Percentiles rank a stretch among this genome's conserved stretches.
phyloP scores from a whole-genome alignment of 106 monocot species.

The Chionographis japonica region DNA sequence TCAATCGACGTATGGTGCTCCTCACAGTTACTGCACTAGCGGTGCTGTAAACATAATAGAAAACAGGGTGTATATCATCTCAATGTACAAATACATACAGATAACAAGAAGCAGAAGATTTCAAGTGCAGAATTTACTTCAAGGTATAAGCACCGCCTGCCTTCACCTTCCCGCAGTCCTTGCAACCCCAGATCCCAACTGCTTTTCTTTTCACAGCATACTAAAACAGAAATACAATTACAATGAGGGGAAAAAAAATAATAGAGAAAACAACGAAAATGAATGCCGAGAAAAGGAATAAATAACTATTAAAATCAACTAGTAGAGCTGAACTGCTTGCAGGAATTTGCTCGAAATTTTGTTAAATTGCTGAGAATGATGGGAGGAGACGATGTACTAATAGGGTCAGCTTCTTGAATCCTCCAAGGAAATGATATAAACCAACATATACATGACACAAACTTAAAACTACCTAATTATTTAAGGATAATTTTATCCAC shows the following conservation, averaged over 20 bases:
- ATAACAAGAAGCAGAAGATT: background rate
- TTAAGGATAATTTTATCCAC: too few relatives aligned
- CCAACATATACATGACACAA: too few relatives aligned
- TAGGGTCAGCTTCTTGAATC: too few relatives aligned
- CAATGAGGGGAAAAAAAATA: too few relatives aligned
- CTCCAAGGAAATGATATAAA: too few relatives aligned
- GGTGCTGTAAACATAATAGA: constrained; percentile 16
- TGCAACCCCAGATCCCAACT: constrained; percentile 47
- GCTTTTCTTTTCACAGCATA: constrained; percentile 44
- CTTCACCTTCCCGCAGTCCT: constrained; percentile 42
- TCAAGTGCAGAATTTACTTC: constrained; percentile 12
- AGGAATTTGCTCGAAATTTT: too few relatives aligned
- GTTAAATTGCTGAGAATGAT: background rate
- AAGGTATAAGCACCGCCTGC: constrained; percentile 43
- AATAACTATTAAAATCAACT: too few relatives aligned
- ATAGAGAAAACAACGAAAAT: too few relatives aligned
- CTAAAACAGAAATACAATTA: too few relatives aligned
- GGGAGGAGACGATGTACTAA: background rate
- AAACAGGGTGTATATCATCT: background rate
- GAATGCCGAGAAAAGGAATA: too few relatives aligned
- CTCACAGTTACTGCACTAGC: constrained; percentile 44
- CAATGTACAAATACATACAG: background rate
- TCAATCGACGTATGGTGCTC: constrained; percentile 31
- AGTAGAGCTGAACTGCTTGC: too few relatives aligned
- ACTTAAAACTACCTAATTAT: too few relatives aligned